Base-by-base conservation (phyloP, 495 filamentous ascomycete genomes). In the Amorphotheca resinae region DNA sequence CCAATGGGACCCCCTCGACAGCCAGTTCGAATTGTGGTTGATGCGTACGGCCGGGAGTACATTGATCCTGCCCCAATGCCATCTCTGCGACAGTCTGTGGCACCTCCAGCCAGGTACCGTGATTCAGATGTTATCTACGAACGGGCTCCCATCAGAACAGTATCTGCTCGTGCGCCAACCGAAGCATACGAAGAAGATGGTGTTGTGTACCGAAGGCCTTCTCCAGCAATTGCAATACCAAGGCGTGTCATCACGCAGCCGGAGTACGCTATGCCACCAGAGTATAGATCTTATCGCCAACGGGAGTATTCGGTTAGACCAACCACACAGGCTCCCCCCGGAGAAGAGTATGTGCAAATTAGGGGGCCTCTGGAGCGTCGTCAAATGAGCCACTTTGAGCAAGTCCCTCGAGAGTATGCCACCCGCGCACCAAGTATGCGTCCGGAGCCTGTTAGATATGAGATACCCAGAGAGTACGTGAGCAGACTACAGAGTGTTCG, bases 21-120 rank as follows among this genome's bases (percentile, higher is more conserved):
- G n/a, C 48, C 63, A 25, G 17, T 50, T 7, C 72, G 81, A 37
- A 74, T 84, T 44, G 61, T 85, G 33, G 62, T 87, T 35, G 82
- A 86, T 56, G 71, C 79, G 41, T 75, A 72, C 59, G 82, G 82
- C 17, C 76, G 76, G 44, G 69, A 82, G 52, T 88, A 79, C 51
- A 62, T 80, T 36, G 80, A 69, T 23, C 59, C 76, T 5, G 54
- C 71, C 15, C 60, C 72, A 16, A 58, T 54, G 15, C 45, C 63
- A 9, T 51, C 63, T 12, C 43, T 65, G 22, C 58, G 68, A 23
- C 61, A 68, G 21, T 70, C 68, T 3, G 51, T 67, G 0, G 62
- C 61, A 12, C 61, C 68, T 5, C 53, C 62, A 4, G 42, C 52
- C 31, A 58, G 67, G 45, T 55, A 54, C 17, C 46, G 58, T n/a